These are phyloP conservation scores for Fremontodendron californicum DNA, from an alignment of 345 rosid genomes.

Conservation along the genomic window DNA sequence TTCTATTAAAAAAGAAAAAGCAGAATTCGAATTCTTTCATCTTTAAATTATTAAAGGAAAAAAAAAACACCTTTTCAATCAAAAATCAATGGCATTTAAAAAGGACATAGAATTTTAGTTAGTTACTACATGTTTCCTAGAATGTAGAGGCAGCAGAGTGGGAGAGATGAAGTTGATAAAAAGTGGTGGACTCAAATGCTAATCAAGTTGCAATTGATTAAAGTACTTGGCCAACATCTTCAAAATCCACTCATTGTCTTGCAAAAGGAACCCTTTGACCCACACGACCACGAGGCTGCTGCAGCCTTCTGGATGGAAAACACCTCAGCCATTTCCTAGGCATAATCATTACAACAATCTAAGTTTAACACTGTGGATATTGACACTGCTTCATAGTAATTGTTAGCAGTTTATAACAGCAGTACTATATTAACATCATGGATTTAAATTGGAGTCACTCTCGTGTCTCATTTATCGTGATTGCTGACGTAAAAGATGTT, in stretches of 20 bases:
- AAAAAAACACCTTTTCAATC: neutral
- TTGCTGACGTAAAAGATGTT: too few relatives aligned
- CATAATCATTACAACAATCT: slow-evolving; percentile 24
- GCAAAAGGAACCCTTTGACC: neutral
- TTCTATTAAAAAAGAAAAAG: too few relatives aligned
- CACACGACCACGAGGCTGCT: slow-evolving; percentile 1
- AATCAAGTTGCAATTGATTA: neutral
- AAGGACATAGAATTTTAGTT: too few relatives aligned
- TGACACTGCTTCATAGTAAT: neutral
- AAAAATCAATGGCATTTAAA: too few relatives aligned
- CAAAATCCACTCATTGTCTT: neutral
- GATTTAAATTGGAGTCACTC: too few relatives aligned
- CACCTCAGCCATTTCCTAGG: slow-evolving; percentile 17
- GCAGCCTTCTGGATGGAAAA: slow-evolving; percentile 13
- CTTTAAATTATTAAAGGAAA: too few relatives aligned
- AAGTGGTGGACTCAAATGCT: neutral
- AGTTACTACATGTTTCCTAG: too few relatives aligned
- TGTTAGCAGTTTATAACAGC: neutral
- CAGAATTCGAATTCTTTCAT: too few relatives aligned
- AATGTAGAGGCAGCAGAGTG: neutral
- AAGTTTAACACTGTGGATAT: neutral
- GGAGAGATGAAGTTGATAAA: neutral
- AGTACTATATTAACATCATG: neutral
- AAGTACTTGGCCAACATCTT: neutral
- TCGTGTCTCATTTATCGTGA: too few relatives aligned